These are phyloP conservation scores for Pseudocercospora cruenta DNA, from an alignment of 2,329 filamentous ascomycete genomes.

Conservation along the genomic window DNA sequence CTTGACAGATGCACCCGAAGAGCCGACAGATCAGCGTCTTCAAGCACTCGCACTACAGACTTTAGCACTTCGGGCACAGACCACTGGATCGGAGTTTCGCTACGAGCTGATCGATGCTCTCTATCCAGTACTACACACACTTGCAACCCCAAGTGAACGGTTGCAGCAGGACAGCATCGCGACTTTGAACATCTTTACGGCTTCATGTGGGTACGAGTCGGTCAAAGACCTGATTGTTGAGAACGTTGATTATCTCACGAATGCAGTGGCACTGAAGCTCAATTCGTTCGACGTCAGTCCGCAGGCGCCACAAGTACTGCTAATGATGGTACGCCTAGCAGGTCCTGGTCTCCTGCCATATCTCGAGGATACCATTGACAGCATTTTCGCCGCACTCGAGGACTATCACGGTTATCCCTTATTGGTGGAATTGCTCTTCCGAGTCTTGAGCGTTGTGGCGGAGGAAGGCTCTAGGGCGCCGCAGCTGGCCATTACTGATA, in stretches of 20 bases:
- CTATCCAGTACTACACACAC: slow-evolving; percentile 86
- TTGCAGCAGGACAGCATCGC: slow-evolving; percentile 82
- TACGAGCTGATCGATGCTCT: slow-evolving; percentile 87
- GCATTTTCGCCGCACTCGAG: slow-evolving; percentile 90
- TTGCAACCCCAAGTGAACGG: slow-evolving; percentile 70
- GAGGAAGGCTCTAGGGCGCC: slow-evolving; percentile 72
- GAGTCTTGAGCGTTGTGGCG: slow-evolving; percentile 79
- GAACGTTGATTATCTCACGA: slow-evolving; percentile 96
- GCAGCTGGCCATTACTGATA: slow-evolving; percentile 50
- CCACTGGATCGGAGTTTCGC: slow-evolving; percentile 69
- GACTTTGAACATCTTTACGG: slow-evolving; percentile 78
- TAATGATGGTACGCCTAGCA: slow-evolving; percentile 91
- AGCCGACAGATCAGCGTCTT: slow-evolving; percentile 67
- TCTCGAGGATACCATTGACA: slow-evolving; percentile 86
- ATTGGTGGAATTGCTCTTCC: slow-evolving; percentile 84
- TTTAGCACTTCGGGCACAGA: slow-evolving; percentile 73
- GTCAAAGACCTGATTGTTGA: slow-evolving; percentile 80
- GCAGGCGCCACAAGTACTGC: slow-evolving; percentile 83
- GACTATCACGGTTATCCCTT: slow-evolving; percentile 90
- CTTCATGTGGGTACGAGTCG: slow-evolving; percentile 71
- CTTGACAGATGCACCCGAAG: slow-evolving; percentile 51
- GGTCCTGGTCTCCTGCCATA: slow-evolving; percentile 82
- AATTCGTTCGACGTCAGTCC: slow-evolving; percentile 92
- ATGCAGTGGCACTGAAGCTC: slow-evolving; percentile 83
- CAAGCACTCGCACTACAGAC: slow-evolving; percentile 81